Conservation (phyloP, 176 grass and related monocot species). For the Tuctoria greenei region DNA sequence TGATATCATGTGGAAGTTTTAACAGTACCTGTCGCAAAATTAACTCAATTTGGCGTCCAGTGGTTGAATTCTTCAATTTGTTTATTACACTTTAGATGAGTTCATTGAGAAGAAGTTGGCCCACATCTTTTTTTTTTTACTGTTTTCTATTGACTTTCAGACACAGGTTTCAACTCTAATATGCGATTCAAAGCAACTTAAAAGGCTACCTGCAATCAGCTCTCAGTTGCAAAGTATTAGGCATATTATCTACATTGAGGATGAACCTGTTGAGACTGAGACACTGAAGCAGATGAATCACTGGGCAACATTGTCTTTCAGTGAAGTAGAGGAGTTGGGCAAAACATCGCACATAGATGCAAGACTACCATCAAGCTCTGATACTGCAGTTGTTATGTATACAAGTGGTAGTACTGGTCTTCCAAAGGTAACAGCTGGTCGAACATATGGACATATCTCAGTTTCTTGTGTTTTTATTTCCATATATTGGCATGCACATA, state of each 20-base stretch:
- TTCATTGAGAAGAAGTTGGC: not conserved
- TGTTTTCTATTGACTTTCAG: constrained; percentile 50
- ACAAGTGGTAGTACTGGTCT: constrained; percentile 91
- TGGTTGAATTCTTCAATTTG: not conserved
- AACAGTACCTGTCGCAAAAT: not conserved
- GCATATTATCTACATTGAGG: constrained; percentile 84
- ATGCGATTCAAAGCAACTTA: constrained; percentile 88
- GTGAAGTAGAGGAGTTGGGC: constrained; percentile 69
- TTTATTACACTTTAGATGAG: not conserved
- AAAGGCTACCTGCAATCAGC: constrained; percentile 73
- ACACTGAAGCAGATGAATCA: constrained; percentile 48
- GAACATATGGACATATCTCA: constrained; percentile 6
- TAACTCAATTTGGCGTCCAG: not conserved
- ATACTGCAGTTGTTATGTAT: constrained; percentile 91
- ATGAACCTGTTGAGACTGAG: constrained; percentile 65
- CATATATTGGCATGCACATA: not conserved
- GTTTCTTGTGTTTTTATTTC: constrained; percentile 1
- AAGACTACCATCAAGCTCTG: constrained; percentile 60
- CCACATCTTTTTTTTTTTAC: constrained; percentile 20
- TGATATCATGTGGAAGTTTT: not conserved
- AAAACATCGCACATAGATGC: constrained; percentile 49
- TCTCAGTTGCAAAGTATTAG: constrained; percentile 55
- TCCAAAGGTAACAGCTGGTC: constrained; percentile 60
- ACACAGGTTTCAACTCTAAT: constrained; percentile 83
- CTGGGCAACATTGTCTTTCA: constrained; percentile 56